phyloP scores from a whole-genome alignment of 2,329 filamentous ascomycete genomes.

The Aspergillus ochraceus region DNA sequence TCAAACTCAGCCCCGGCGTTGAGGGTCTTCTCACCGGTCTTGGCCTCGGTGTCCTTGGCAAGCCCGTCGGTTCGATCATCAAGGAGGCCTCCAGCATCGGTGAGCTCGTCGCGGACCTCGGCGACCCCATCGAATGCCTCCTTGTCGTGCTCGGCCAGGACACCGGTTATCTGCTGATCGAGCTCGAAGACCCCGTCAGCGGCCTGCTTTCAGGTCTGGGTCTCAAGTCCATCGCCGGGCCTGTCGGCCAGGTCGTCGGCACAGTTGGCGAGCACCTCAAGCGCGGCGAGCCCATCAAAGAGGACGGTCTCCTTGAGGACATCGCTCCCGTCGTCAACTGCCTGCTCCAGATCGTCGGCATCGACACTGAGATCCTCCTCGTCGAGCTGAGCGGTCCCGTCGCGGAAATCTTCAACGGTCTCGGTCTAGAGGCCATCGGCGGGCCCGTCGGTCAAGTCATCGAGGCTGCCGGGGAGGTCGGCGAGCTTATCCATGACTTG shows the following conservation, averaged over 20 bases:
- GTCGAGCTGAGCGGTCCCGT: conserved; percentile 22
- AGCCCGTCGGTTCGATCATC: conserved; percentile 29
- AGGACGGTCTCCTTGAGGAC: conserved; percentile 12
- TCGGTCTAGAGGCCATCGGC: conserved; percentile 14
- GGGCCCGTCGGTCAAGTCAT: conserved; percentile 20
- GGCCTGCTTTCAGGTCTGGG: conserved; percentile 13
- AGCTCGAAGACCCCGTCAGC: conserved; percentile 10
- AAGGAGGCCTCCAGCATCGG: conserved; percentile 25
- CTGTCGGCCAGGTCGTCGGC: conserved; percentile 16
- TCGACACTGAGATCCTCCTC: conserved; percentile 15
- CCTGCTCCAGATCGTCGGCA: conserved; percentile 9
- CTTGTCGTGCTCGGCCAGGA: conserved; percentile 22
- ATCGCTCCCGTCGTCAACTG: conserved; percentile 11
- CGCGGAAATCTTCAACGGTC: conserved; percentile 17
- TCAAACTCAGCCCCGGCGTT: conserved; percentile 31
- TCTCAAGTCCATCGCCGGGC: conserved; percentile 11
- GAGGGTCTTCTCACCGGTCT: conserved; percentile 28
- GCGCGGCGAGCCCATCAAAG: conserved; percentile 1
- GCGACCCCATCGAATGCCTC: conserved; percentile 18
- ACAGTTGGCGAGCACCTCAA: conserved; percentile 12
- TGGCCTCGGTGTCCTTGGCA: conserved; percentile 26
- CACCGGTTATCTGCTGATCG: conserved; percentile 8
- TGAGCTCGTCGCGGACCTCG: conserved; percentile 27
- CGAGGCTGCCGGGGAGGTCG: conserved; percentile 16
- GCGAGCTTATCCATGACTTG: conserved; percentile 20